Base-by-base conservation (phyloP, 2,329 filamentous ascomycete species). In the Arthroderma sp. region DNA sequence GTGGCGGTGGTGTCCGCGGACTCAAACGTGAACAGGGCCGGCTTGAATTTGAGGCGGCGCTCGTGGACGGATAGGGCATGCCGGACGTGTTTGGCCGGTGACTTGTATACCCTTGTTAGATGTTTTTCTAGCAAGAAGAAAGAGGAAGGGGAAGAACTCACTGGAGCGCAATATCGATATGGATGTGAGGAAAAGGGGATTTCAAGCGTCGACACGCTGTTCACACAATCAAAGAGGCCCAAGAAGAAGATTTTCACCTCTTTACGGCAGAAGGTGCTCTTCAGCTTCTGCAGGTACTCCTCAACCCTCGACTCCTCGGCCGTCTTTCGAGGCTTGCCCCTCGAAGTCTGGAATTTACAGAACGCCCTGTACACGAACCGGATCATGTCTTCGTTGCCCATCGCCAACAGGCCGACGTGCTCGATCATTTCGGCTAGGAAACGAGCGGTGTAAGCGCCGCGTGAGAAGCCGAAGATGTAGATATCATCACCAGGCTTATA, bases 211-310 rank as follows among this genome's bases (percentile, higher is more conserved):
- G 64, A 63, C 6, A 80, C 77, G 2, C 74, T 77, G 63, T 77
- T 79, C 43, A 81, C 78, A 59, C 75, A 78, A 62, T 81, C 78
- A 69, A 77, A 81, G 43, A 80, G 71, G 1, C 79, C 79, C n/a
- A 81, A 74, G 65, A 81, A 80, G 64, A 77, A 76, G 5, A 80
- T 73, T 47, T 61, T 58, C 54, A 79, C 75, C 47, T 75, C 73
- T 17, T 67, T 64, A 41, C 74, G 73, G 61, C 76, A 78, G 58
- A 79, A 79, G 0, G 76, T 79, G 21, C 71, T 70, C 53, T 74
- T 74, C 57, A 79, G 79, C 1, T 75, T 74, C 0, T 67, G 66
- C 59, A 77, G 70, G 60, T 64, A 66, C 15, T 59, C 54, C 8
- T 61, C 61, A 33, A 63, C 58, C 58, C 60, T 41, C 4, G 44